Conservation (phyloP, 116 monocot genomes). For the Trichopus zeylanicus region DNA sequence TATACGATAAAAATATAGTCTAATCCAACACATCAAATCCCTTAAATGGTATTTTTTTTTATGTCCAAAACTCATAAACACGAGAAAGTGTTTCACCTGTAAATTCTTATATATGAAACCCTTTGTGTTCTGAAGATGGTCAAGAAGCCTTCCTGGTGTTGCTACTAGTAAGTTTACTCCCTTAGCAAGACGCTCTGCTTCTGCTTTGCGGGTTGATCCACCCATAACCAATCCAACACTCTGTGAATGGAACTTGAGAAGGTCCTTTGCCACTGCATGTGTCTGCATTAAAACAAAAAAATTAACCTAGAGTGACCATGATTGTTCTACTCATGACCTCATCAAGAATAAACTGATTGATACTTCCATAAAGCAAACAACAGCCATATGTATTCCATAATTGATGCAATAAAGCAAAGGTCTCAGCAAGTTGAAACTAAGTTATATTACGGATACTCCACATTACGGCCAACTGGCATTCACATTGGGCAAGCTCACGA, state of each 20-base stretch:
- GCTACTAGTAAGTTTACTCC: conserved; percentile 82
- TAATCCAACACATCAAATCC: neutral
- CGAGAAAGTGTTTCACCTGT: conserved; percentile 21
- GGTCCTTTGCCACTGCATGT: conserved; percentile 78
- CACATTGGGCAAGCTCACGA: conserved; percentile 1
- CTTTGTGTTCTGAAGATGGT: conserved; percentile 84
- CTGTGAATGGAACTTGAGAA: conserved; percentile 82
- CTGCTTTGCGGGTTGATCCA: conserved; percentile 53
- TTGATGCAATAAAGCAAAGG: neutral
- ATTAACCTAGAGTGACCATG: neutral
- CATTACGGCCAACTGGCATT: no score
- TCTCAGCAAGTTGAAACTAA: no score
- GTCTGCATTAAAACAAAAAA: conserved; percentile 36
- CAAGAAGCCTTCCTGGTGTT: conserved; percentile 87
- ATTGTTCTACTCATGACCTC: no score
- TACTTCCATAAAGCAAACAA: neutral
- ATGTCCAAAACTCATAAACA: neutral
- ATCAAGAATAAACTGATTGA: neutral
- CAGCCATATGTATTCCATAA: neutral
- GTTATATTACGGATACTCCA: no score
- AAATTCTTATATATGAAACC: conserved; percentile 88
- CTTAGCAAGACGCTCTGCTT: conserved; percentile 77
- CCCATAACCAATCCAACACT: conserved; percentile 86
- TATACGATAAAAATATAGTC: neutral
- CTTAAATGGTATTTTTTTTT: neutral